Conservation (phyloP, 2,329 filamentous ascomycete species). For the Alternaria solani region DNA sequence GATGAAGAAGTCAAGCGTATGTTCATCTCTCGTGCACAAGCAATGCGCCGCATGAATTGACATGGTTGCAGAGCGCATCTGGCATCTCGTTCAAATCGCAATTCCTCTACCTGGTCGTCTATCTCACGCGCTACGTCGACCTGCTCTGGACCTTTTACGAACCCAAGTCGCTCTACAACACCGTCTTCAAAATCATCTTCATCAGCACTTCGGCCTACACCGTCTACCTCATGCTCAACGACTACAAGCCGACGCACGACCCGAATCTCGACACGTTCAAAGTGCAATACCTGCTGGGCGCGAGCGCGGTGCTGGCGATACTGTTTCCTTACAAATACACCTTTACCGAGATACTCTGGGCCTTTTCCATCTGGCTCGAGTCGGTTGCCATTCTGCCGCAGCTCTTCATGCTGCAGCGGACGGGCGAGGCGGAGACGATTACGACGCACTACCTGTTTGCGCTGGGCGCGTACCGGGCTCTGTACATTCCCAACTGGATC, state of each 20-base stretch:
- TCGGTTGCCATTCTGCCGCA: slow-evolving; percentile 95
- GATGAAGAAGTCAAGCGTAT: slow-evolving; percentile 87
- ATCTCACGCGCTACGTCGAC: slow-evolving; percentile 90
- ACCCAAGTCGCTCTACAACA: slow-evolving; percentile 79
- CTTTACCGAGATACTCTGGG: slow-evolving; percentile 85
- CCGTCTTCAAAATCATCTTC: slow-evolving; percentile 95
- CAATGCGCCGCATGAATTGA: slow-evolving; percentile 10
- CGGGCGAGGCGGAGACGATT: slow-evolving; percentile 98
- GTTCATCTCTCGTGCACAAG: slow-evolving; percentile 39
- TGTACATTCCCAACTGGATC: slow-evolving; percentile 99
- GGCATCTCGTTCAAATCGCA: slow-evolving; percentile 99
- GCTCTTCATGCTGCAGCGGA: slow-evolving; percentile 97
- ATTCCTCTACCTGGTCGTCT: slow-evolving; percentile 92
- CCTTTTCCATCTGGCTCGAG: slow-evolving; percentile 98
- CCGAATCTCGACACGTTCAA: slow-evolving; percentile 97
- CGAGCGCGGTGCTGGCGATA: slow-evolving; percentile 78
- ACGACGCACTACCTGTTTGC: slow-evolving; percentile 98
- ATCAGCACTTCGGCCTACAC: slow-evolving; percentile 90
- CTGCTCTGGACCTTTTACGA: slow-evolving; percentile 83
- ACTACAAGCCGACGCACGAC: slow-evolving; percentile 97
- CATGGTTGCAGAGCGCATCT: slow-evolving; percentile 78
- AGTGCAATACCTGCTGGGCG: slow-evolving; percentile 89
- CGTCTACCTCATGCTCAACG: slow-evolving; percentile 96
- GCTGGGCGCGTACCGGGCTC: slow-evolving; percentile 84
- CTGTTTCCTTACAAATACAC: slow-evolving; percentile 88